phyloP scores from a whole-genome alignment of 345 rosid species.

The Lepidium sativum region DNA sequence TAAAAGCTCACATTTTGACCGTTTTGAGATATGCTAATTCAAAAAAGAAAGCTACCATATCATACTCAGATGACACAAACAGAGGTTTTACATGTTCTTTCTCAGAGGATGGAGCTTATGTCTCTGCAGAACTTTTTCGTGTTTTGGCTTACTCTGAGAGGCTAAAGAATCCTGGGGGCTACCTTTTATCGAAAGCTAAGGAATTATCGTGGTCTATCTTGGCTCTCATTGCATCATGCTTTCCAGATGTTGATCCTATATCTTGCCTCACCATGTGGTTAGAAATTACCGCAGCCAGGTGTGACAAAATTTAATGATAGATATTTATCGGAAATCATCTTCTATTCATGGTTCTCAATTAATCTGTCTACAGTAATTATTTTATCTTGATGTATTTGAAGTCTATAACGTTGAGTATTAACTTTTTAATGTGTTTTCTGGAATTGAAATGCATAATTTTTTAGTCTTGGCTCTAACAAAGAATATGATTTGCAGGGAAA shows the following conservation, averaged over 20 bases:
- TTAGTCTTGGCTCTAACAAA: conserved; percentile 22
- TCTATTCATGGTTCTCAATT: neutral
- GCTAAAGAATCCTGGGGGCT: conserved; percentile 69
- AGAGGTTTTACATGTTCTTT: conserved; percentile 36
- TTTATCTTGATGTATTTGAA: neutral
- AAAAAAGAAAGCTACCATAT: conserved; percentile 49
- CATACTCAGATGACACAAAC: conserved; percentile 37
- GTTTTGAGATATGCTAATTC: conserved; percentile 79
- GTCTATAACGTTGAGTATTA: neutral
- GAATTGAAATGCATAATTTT: conserved; percentile 2
- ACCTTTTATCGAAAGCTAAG: conserved; percentile 80
- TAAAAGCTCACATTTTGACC: conserved; percentile 74
- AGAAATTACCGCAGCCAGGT: conserved; percentile 99
- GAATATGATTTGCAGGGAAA: conserved; percentile 59
- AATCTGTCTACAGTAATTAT: neutral
- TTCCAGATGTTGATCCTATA: conserved; percentile 72
- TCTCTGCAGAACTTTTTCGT: conserved; percentile 77
- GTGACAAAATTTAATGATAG: neutral
- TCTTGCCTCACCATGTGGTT: conserved; percentile 90
- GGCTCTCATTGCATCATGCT: conserved; percentile 96
- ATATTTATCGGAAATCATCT: neutral
- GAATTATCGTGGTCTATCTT: conserved; percentile 92
- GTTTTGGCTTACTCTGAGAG: conserved; percentile 88
- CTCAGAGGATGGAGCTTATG: conserved; percentile 45
- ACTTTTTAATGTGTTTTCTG: neutral